Base-by-base conservation (phyloP, 768 basidiomycete genomes). In the Lactifluus pinguis region DNA sequence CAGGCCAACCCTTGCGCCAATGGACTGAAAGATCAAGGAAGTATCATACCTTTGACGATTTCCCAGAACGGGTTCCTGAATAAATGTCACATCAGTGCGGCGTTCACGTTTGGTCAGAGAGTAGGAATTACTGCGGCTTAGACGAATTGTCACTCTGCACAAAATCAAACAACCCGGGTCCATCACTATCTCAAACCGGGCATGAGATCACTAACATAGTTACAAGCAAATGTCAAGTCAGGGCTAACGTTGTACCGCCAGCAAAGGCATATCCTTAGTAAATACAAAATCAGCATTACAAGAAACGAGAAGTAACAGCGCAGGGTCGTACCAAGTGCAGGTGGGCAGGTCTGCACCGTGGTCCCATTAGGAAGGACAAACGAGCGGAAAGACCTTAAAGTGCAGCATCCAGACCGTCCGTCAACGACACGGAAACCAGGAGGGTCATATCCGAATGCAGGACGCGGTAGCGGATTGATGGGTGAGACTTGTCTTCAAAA, bases 1-100 rank as follows among this genome's bases (percentile, higher is more conserved):
- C 5, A 8, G 44, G 45, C 45, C 55, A 57, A 53, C 51, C n/a
- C 17, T 36, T 29, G 13, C 7, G 21, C 9, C 3, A 42, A 38
- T 21, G n/a, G 8, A 44, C 36, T 13, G 50, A 57, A 42, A 44
- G 11, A 42, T 32, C 8, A 14, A 36, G 17, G 17, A 41, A 41
- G 21, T 47, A 59, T 10, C 56, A 36, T 21, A 80, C 83, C 82
- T 74, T 89, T 92, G 53, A 91, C 86, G 34, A 89, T 67, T 64
- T 90, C 79, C 87, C 89, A 90, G 69, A 91, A 87, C 4, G 86
- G 85, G 69, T 91, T 89, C 68, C 84, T 85, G 65, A 49, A 64
- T 57, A 41, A 62, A 36, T 38, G 21, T 30, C 63, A 57, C 54
- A 50, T 59, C 56, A 58, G 65, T 53, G 60, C 30, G 53, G 32